Base-by-base conservation (phyloP, 2,329 filamentous ascomycete species). In the Alternaria sp. region DNA sequence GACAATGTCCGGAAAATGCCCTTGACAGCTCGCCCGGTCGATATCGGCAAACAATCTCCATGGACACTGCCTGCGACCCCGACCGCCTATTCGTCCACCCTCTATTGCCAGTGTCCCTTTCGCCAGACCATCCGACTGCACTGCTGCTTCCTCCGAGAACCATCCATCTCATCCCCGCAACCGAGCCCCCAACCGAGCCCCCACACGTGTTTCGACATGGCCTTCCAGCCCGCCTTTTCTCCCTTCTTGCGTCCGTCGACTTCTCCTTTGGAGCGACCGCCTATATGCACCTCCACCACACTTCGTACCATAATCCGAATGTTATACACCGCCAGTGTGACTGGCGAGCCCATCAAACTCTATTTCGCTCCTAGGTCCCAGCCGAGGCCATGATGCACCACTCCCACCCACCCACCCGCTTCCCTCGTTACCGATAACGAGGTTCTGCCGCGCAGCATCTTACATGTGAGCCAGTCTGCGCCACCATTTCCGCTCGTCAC, bases 11-110 rank as follows among this genome's bases (percentile, higher is more conserved):
- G 41, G 28, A 33, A 33, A 51, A 34, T 44, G 51, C 44, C 21
- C 17, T 24, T 44, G 36, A 39, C 42, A 45, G 34, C 48, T 26
- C 48, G 48, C 37, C 51, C 61, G 59, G 57, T 60, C 28, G 48
- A 58, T 52, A 60, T 67, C 64, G 66, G 60, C 66, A 58, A 62
- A n/a, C 48, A 39, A 56, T 39, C 4, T 48, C 48, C 48, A 52
- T 40, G 48, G 40, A 34, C 44, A 34, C 17, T 14, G 37, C 39
- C 36, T 45, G 50, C 42, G 39, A 4, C 33, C 6, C 28, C 42
- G 55, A 37, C 55, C 50, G 55, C 51, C 50, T 48, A 31, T 58
- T 36, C 36, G 48, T 26, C 36, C 21, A 33, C 28, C 26, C 37
- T 33, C 3, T 11, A 17, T 23, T 24, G 5, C 28, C 48, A 51